phyloP scores from a whole-genome alignment of 495 filamentous ascomycete genomes.

The Aspergillus mulundensis region DNA sequence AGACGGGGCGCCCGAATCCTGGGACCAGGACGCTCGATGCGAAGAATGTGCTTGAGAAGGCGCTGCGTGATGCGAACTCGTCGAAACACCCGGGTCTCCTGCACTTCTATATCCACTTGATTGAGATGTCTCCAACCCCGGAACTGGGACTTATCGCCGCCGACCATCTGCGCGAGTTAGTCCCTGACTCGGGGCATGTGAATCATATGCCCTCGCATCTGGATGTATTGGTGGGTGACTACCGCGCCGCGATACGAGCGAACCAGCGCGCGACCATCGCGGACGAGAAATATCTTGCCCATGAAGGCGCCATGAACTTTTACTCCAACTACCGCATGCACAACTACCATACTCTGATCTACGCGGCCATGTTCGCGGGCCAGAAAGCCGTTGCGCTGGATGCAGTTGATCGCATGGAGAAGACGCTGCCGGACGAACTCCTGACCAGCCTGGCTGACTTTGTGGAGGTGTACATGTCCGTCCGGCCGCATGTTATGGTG shows the following conservation, averaged over 20 bases:
- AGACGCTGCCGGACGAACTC: constrained; percentile 52
- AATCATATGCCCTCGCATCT: constrained; percentile 70
- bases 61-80: constrained; percentile 38
- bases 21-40: constrained; percentile 54
- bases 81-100: constrained; percentile 57
- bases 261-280: constrained; percentile 59
- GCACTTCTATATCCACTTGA: constrained; percentile 70
- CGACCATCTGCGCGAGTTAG: constrained; percentile 55
- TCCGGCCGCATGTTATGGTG: constrained; percentile 59
- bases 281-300: constrained; percentile 55
- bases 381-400: constrained; percentile 54
- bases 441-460: constrained; percentile 67
- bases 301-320: constrained; percentile 53
- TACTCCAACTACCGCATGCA: constrained; percentile 66
- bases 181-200: constrained; percentile 64
- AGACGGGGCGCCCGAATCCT: constrained; percentile 50
- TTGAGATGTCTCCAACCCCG: constrained; percentile 65
- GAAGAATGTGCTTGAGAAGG: constrained; percentile 50
- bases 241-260: constrained; percentile 53
- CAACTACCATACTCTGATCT: constrained; percentile 64
- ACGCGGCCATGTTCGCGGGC: constrained; percentile 67
- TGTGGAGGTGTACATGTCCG: constrained; percentile 60
- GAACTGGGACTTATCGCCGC: constrained; percentile 54
- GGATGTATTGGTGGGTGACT: constrained; percentile 64
- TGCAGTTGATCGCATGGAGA: constrained; percentile 49